Conservation (phyloP, 352 stramenopile genomes). For the Phytophthora idaei region DNA sequence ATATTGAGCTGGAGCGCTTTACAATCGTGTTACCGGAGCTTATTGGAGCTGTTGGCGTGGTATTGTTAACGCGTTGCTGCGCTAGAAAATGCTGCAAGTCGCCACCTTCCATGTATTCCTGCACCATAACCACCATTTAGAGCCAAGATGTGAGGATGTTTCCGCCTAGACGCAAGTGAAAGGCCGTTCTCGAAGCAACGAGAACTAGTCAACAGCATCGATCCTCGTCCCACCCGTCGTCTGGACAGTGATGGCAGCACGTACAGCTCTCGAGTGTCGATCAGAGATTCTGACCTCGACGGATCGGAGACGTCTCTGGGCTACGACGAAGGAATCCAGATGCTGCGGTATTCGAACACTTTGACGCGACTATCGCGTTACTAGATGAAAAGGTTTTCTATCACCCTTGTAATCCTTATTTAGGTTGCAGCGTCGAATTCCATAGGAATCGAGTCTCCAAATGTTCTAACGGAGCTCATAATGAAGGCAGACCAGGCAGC, state of each 20-base stretch:
- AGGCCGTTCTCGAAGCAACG: slow-evolving; percentile 9
- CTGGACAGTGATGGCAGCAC: slow-evolving; percentile 30
- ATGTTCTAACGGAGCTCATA: no score
- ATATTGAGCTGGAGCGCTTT: slow-evolving; percentile 24
- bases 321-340: slow-evolving; percentile 45
- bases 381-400: no score
- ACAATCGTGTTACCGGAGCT: slow-evolving; percentile 19
- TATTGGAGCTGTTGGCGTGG: slow-evolving; percentile 8
- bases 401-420: no score
- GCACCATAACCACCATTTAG: slow-evolving; percentile 70
- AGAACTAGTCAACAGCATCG: slow-evolving; percentile 9
- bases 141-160: slow-evolving; percentile 69
- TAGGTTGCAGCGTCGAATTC: neutral
- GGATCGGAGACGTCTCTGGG: slow-evolving; percentile 16
- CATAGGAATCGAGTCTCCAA: neutral
- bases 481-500: no score
- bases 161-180: slow-evolving; percentile 29
- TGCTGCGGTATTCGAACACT: slow-evolving; percentile 56
- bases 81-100: slow-evolving; percentile 69
- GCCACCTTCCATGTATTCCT: slow-evolving; percentile 74
- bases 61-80: slow-evolving; percentile 24
- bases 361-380: slow-evolving; percentile 64
- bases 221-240: no score
- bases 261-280: slow-evolving; percentile 28
- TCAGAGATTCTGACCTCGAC: no score